Conservation (phyloP, 129 eudicot genomes). For the Lactuca sativa region DNA sequence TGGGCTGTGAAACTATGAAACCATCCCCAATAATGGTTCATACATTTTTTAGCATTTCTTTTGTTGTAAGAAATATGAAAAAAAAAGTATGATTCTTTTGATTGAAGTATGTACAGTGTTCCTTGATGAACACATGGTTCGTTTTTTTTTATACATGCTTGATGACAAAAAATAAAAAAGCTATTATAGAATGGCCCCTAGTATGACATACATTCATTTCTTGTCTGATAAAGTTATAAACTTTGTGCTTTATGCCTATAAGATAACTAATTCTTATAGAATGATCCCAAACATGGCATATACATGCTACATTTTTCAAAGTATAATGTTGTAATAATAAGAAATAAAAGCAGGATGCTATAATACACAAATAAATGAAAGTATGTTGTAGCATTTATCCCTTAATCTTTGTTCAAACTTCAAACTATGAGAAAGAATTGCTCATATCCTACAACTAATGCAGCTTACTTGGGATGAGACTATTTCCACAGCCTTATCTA, state of each 20-base stretch:
- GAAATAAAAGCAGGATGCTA: neutral
- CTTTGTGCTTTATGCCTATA: neutral
- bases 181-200: neutral
- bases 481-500: neutral
- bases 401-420: neutral
- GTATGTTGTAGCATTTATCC: neutral
- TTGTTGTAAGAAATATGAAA: neutral
- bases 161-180: neutral
- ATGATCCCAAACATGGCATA: no score
- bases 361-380: neutral
- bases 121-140: neutral
- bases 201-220: neutral
- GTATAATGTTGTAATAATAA: no score
- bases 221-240: neutral
- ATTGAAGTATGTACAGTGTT: neutral
- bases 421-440: neutral
- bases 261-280: no score
- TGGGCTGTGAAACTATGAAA: slow-evolving; percentile 14
- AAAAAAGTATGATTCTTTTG: neutral
- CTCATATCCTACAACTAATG: neutral
- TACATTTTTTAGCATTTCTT: neutral
- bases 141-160: neutral
- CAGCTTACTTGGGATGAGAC: neutral
- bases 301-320: no score
- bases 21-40: neutral